Percentiles rank a stretch among this genome's conserved stretches.
Evolutionary conservation across 2,329 filamentous ascomycete genomes (phyloP).

Genomic region (Dactylellina sp.): DNA sequence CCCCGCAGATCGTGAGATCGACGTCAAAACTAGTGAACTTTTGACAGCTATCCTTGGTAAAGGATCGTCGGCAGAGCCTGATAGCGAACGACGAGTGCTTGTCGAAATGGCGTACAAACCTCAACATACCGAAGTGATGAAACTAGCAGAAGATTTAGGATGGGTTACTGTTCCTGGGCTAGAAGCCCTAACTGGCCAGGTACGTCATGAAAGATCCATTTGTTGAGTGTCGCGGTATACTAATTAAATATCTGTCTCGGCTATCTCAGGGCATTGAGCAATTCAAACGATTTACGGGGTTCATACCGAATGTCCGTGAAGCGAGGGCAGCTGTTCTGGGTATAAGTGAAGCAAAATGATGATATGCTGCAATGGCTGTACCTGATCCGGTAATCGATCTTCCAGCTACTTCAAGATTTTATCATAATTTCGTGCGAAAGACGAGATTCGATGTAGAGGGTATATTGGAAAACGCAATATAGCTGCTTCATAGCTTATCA

Average conservation of each 20-base stretch:
- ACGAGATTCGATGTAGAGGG: neutral
- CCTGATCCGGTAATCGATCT: constrained; percentile 33
- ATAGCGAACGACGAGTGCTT: constrained; percentile 70
- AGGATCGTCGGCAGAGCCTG: constrained; percentile 62
- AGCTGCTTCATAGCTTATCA: neutral
- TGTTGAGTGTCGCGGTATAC: neutral
- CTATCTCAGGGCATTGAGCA: constrained; percentile 51
- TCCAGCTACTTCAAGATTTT: constrained; percentile 49
- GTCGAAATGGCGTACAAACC: constrained; percentile 98
- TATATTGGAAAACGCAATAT: no score
- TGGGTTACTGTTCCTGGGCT: constrained; percentile 89
- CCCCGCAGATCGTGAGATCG: constrained; percentile 86
- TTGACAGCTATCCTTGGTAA: constrained; percentile 69
- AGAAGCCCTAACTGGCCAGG: constrained; percentile 90
- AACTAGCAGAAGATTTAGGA: constrained; percentile 78
- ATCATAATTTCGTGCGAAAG: constrained; percentile 32
- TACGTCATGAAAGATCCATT: constrained; percentile 38
- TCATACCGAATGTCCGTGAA: constrained; percentile 33
- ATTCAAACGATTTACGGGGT: constrained; percentile 56
- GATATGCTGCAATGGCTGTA: neutral
- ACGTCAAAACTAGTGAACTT: constrained; percentile 75
- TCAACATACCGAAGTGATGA: constrained; percentile 82
- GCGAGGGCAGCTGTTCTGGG: constrained; percentile 54
- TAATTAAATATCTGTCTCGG: constrained; percentile 1
- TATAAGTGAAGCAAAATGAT: constrained; percentile 25